Conservation (phyloP, 495 filamentous ascomycete species). For the Neurospora sp. region DNA sequence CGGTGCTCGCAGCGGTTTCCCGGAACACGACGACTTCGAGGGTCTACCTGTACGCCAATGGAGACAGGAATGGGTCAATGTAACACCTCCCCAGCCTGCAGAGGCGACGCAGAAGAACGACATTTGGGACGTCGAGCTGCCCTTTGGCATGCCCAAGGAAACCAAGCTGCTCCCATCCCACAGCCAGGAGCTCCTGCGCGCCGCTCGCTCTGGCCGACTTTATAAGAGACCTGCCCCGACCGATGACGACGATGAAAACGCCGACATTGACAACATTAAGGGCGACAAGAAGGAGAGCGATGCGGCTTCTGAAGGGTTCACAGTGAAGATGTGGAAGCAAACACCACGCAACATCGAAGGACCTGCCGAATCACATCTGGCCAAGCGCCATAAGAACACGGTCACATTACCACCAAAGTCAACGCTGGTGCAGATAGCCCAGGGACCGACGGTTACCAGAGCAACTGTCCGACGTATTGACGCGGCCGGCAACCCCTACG, state of each 20-base stretch:
- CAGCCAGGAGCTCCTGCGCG: constrained; percentile 75
- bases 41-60: constrained; percentile 87
- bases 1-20: constrained; percentile 58
- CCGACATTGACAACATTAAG: constrained; percentile 34
- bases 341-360: constrained; percentile 68
- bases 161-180: constrained; percentile 66
- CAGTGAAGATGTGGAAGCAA: constrained; percentile 66
- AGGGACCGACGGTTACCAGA: constrained; percentile 48
- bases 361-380: constrained; percentile 69
- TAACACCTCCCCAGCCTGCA: constrained; percentile 54
- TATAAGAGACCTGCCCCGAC: constrained; percentile 45
- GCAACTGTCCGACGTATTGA: constrained; percentile 71
- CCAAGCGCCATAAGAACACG: constrained; percentile 72
- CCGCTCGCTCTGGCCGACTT: constrained; percentile 64
- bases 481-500: constrained; percentile 64
- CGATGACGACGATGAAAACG: constrained; percentile 44
- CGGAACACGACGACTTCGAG: constrained; percentile 93
- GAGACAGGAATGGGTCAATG: constrained; percentile 59
- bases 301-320: constrained; percentile 49
- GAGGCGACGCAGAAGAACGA: constrained; percentile 42
- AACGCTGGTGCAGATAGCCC: constrained; percentile 27
- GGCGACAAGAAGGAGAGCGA: constrained; percentile 38
- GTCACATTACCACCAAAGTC: constrained; percentile 36
- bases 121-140: constrained; percentile 48
- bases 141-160: constrained; percentile 75